Evolutionary conservation across 2,329 filamentous ascomycete species (phyloP), one percentile per base, ranked within the genome.

Genomic region (Fusarium sp.): DNA sequence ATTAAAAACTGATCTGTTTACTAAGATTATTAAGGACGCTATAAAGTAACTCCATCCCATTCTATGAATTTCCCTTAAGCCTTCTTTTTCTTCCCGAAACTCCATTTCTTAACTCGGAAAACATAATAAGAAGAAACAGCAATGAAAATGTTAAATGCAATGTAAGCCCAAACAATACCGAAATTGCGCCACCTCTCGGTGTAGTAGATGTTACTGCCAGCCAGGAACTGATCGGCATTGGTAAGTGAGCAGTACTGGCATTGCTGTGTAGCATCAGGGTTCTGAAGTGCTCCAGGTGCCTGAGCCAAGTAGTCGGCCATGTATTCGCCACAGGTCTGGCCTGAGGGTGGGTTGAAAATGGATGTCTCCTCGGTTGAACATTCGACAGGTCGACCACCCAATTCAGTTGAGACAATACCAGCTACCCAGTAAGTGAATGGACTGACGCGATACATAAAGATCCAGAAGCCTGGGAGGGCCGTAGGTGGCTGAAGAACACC

Each of bases 381-480:
- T 0, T 74, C 63, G 18, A 90, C 28, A 0, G 31, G 18, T 19
- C 64, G 51, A 12, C 64, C 58, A 18, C 34, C 48, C 2, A 67
- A 37, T 80, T 59, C 53, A 0, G 63, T 65, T 1, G 61, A 28
- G 4, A 60, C 61, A 23, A 92, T 88, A 14, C 87, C 89, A 4
- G 84, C 84, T 56, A 92, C 87, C 81, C 83, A 85, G 78, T 91
- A 91, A 0, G 88, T 90, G 67, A 91, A 87, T 0, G 88, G 89
- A 1, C 84, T 87, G 14, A 87, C 81, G n/a, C 86, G 84, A 77
- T 91, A 91, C 89, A 92, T 91, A 79, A 90, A 91, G 61, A 87
- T 87, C 90, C 90, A 92, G 81, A 92, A 92, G 2, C 85, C 82
- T 0, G 90, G 89, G 2, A 92, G 81, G 1, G 82, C 81, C 4